Conservation (phyloP, 805 yeast genomes). For the Candida xiaguanensis region DNA sequence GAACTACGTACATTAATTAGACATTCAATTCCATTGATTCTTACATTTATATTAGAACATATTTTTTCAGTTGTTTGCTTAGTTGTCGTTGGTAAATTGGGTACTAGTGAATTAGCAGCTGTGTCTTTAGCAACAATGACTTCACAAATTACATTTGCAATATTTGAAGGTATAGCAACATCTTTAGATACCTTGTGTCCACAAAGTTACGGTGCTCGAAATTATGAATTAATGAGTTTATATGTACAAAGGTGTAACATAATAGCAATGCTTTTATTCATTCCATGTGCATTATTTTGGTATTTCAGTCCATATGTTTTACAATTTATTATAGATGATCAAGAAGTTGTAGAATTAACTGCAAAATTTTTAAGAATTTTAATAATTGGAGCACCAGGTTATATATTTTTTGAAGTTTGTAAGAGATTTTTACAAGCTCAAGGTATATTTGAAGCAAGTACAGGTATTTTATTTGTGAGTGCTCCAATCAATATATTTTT, state of each 20-base stretch:
- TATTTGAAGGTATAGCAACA: slow-evolving; percentile 46
- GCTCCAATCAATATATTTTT: slow-evolving; percentile 40
- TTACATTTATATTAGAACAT: slow-evolving; percentile 42
- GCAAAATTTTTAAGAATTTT: slow-evolving; percentile 30
- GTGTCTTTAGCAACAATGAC: slow-evolving; percentile 44
- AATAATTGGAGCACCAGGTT: slow-evolving; percentile 40
- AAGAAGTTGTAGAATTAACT: slow-evolving; percentile 33
- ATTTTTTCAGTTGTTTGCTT: slow-evolving; percentile 40
- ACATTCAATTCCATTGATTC: slow-evolving; percentile 36
- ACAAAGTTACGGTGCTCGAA: slow-evolving; percentile 44
- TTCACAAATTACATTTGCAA: slow-evolving; percentile 41
- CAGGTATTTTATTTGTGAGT: slow-evolving; percentile 37
- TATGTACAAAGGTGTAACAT: slow-evolving; percentile 38
- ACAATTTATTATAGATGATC: slow-evolving; percentile 27
- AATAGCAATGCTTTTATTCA: slow-evolving; percentile 29
- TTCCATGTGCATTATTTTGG: slow-evolving; percentile 40
- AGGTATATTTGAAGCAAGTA: slow-evolving; percentile 46
- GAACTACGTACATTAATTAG: slow-evolving; percentile 28
- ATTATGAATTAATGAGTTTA: slow-evolving; percentile 31
- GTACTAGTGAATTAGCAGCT: slow-evolving; percentile 43
- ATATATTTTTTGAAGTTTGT: slow-evolving; percentile 39
- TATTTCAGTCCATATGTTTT: slow-evolving; percentile 32
- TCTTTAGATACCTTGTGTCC: slow-evolving; percentile 44
- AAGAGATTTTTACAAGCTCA: slow-evolving; percentile 44
- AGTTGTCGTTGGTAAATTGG: slow-evolving; percentile 43